These are phyloP conservation scores for Comarum palustre DNA, from an alignment of 306 rosid species.

Conservation along the genomic window DNA sequence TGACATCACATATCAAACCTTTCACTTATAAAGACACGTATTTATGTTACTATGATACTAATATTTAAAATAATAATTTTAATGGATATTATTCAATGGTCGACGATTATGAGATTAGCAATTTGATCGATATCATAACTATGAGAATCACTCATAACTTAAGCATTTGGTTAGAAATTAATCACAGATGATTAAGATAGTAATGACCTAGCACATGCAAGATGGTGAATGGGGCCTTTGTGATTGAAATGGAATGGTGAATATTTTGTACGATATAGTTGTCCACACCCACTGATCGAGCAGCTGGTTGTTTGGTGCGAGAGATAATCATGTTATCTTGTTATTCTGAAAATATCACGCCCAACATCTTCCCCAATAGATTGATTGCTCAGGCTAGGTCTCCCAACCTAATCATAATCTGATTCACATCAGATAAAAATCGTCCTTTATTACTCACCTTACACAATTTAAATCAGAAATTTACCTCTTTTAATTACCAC, in stretches of 20 bases:
- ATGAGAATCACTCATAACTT: too few relatives aligned
- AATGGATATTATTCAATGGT: too few relatives aligned
- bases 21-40: too few relatives aligned
- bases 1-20: too few relatives aligned
- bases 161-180: neutral
- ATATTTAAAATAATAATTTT: too few relatives aligned
- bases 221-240: neutral
- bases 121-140: neutral
- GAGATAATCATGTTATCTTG: constrained; percentile 20
- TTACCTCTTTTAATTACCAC: neutral
- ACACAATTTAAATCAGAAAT: neutral
- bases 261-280: constrained; percentile 9
- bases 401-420: constrained; percentile 22
- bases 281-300: constrained; percentile 10
- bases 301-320: constrained; percentile 17
- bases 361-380: constrained; percentile 13
- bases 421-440: neutral
- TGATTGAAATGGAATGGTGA: constrained; percentile 8
- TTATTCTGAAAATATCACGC: neutral
- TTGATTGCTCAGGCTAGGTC: constrained; percentile 1
- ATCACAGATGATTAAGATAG: neutral
- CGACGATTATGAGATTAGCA: neutral
- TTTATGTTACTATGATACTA: too few relatives aligned
- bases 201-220: neutral
- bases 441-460: neutral